Evolutionary conservation across 225 moss, liverwort and hornwort genomes (phyloP).

Genomic region (Pseudoscleropodium purum): DNA sequence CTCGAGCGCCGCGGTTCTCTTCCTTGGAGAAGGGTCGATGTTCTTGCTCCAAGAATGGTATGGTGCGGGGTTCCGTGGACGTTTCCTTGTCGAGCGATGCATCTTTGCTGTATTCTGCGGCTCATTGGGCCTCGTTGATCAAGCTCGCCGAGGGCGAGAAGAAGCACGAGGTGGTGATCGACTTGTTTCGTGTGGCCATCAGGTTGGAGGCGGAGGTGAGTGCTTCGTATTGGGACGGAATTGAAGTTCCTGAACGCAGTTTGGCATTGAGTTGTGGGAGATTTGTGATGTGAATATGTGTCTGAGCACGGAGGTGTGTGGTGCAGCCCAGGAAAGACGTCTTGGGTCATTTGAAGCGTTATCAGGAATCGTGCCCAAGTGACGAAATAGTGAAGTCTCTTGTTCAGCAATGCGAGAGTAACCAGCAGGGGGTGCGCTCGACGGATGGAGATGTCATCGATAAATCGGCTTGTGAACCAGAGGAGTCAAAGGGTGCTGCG

Average conservation of each 20-base stretch:
- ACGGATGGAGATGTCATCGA: neutral
- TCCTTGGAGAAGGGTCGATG: slow-evolving; percentile 14
- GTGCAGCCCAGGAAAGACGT: slow-evolving; percentile 27
- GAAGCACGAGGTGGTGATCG: slow-evolving; percentile 27
- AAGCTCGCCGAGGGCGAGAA: slow-evolving; percentile 32
- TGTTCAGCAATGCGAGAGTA: slow-evolving; percentile 19
- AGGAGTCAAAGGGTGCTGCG: neutral
- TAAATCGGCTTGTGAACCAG: slow-evolving; percentile 1
- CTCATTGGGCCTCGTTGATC: slow-evolving; percentile 34
- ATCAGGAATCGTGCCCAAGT: slow-evolving; percentile 1
- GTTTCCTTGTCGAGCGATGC: neutral
- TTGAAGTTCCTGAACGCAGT: neutral
- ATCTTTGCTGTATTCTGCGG: slow-evolving; percentile 24
- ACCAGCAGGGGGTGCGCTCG: neutral
- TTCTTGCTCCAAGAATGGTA: slow-evolving; percentile 2
- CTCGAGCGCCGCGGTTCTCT: slow-evolving; percentile 1
- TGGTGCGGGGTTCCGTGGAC: neutral
- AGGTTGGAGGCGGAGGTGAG: slow-evolving; percentile 37
- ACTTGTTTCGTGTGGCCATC: slow-evolving; percentile 38
- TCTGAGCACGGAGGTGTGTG: neutral
- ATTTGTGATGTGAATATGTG: neutral
- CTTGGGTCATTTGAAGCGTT: slow-evolving; percentile 11
- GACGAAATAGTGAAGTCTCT: slow-evolving; percentile 17
- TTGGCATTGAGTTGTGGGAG: neutral
- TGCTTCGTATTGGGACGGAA: neutral